These are phyloP conservation scores for Diaporthe citri DNA, from an alignment of 2,329 filamentous ascomycete species.

Conservation along the genomic window DNA sequence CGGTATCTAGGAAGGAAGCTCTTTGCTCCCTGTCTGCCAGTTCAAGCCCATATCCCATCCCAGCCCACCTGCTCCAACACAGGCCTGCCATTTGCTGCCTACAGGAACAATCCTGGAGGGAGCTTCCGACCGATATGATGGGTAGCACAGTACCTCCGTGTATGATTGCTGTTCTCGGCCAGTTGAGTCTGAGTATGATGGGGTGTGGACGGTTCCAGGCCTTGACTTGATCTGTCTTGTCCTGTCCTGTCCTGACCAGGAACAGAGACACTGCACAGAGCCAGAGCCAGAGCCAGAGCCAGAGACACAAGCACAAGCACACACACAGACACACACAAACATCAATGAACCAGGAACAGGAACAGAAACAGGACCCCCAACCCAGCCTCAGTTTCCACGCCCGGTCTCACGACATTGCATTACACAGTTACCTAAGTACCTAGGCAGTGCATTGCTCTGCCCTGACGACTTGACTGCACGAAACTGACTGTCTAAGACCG, in stretches of 20 bases:
- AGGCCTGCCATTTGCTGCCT: conserved; percentile 47
- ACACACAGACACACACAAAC: not conserved
- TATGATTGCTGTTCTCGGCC: not conserved
- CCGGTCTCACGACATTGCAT: conserved; percentile 6
- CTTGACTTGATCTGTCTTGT: not conserved
- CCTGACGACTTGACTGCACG: not conserved
- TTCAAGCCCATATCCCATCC: not conserved
- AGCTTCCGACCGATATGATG: not conserved
- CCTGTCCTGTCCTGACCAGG: not conserved
- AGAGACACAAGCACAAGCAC: not conserved
- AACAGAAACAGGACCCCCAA: not conserved
- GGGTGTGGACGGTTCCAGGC: conserved; percentile 11
- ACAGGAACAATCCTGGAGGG: not conserved
- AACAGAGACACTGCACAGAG: not conserved
- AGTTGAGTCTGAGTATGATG: not conserved
- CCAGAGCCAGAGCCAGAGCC: not conserved
- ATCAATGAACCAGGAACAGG: not conserved
- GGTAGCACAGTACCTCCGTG: not conserved
- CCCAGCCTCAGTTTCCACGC: not conserved
- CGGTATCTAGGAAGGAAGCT: not conserved
- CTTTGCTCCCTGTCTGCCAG: not conserved
- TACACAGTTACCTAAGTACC: not conserved
- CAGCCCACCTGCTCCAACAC: conserved; percentile 44
- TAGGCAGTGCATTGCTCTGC: not conserved
- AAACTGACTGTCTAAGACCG: conserved; percentile 17